phyloP scores from a whole-genome alignment of 2,329 filamentous ascomycete genomes.

The Neurospora sp. region DNA sequence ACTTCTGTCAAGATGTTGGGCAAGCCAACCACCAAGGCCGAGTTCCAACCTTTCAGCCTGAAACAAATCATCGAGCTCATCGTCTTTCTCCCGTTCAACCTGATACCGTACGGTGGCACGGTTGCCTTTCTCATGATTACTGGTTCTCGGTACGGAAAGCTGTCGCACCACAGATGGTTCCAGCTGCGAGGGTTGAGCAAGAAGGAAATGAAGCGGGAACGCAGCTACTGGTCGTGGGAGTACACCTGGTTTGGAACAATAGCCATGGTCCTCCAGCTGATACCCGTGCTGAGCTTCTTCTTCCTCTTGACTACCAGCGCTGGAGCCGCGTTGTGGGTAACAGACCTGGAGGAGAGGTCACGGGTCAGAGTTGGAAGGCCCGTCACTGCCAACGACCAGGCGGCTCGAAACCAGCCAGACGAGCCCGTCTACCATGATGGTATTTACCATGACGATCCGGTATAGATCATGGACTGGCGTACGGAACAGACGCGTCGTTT shows the following conservation, averaged over 20 bases:
- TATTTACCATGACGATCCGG: slow-evolving; percentile 3
- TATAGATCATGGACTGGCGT: background rate
- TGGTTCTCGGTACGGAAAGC: slow-evolving; percentile 75
- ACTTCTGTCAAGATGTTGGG: slow-evolving; percentile 72
- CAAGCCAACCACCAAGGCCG: slow-evolving; percentile 63
- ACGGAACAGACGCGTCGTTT: background rate
- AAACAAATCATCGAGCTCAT: slow-evolving; percentile 85
- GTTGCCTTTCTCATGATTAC: slow-evolving; percentile 82
- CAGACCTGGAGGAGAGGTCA: slow-evolving; percentile 52
- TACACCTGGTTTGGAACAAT: slow-evolving; percentile 92
- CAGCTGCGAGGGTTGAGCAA: slow-evolving; percentile 65
- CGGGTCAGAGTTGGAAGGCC: slow-evolving; percentile 12
- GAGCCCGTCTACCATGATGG: slow-evolving; percentile 16
- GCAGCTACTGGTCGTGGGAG: slow-evolving; percentile 60
- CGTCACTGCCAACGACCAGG: slow-evolving; percentile 9
- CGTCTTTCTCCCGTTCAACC: slow-evolving; percentile 69
- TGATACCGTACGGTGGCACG: slow-evolving; percentile 74
- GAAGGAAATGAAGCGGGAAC: slow-evolving; percentile 61
- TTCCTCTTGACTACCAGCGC: slow-evolving; percentile 81
- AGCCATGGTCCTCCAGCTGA: slow-evolving; percentile 74
- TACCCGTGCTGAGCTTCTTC: slow-evolving; percentile 86
- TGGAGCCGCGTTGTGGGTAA: slow-evolving; percentile 79
- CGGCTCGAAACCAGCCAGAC: slow-evolving; percentile 7
- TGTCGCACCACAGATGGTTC: slow-evolving; percentile 88
- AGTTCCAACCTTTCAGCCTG: slow-evolving; percentile 82